Conservation (phyloP, 257 asterid genomes). For the Solanum ossicruentum region DNA sequence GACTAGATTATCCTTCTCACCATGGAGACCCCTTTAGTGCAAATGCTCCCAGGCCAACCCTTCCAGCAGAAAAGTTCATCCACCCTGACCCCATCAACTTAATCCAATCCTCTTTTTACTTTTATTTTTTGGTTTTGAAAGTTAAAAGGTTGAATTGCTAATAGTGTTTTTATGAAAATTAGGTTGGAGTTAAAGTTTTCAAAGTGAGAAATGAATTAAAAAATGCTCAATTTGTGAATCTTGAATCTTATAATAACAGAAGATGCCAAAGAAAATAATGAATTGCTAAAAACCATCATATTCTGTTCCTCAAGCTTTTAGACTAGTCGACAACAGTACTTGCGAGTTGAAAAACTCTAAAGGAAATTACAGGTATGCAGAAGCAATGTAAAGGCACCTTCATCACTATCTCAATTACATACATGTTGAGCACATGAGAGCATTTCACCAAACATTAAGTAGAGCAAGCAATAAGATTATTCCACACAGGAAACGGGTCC, state of each 20-base stretch:
- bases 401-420: background rate
- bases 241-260: background rate
- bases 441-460: background rate
- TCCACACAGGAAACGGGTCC: background rate
- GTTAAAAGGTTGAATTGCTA: background rate
- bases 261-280: background rate
- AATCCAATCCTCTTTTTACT: background rate
- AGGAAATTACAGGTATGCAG: background rate
- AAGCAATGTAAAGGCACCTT: background rate
- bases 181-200: background rate
- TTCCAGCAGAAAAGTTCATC: background rate
- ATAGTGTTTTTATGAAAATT: background rate
- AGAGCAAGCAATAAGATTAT: background rate
- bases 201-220: background rate
- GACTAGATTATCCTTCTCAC: background rate
- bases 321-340: background rate
- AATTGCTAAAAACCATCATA: background rate
- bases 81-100: background rate
- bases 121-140: background rate
- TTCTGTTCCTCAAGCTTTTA: background rate
- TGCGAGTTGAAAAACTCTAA: background rate
- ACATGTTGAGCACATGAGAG: background rate
- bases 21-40: background rate
- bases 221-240: background rate
- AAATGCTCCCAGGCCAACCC: background rate